Percentiles rank a stretch among this genome's conserved stretches.
phyloP scores from a whole-genome alignment of 192 early-diverging fungal species.

The Backusella mclennaniae region DNA sequence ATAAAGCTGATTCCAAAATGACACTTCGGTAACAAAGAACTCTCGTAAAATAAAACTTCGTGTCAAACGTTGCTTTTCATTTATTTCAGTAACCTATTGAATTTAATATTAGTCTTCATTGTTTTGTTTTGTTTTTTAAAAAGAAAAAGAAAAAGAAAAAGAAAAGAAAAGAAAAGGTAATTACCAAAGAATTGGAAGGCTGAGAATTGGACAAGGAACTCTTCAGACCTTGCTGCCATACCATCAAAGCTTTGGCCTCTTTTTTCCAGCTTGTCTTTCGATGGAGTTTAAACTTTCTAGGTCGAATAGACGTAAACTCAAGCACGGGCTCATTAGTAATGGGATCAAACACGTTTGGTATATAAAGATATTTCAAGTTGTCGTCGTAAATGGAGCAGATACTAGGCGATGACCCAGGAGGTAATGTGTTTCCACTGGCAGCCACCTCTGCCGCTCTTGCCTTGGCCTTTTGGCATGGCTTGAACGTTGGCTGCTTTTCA shows the following conservation, averaged over 20 bases:
- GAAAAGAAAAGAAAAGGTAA: no score
- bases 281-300: background rate
- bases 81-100: conserved; percentile 10
- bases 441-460: conserved; percentile 4
- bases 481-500: conserved; percentile 3
- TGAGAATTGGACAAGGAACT: background rate
- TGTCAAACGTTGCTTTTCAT: conserved; percentile 9
- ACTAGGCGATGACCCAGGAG: background rate
- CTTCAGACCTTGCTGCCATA: conserved; percentile 11
- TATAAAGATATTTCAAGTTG: conserved; percentile 2
- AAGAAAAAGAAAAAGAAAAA: no score
- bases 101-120: background rate
- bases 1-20: conserved; percentile 43
- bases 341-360: conserved; percentile 12
- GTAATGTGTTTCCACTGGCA: background rate
- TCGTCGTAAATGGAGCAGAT: background rate
- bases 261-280: conserved; percentile 3
- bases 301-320: conserved; percentile 7
- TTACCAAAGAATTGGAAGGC: background rate
- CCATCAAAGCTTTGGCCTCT: conserved; percentile 10
- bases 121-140: background rate
- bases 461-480: conserved; percentile 3
- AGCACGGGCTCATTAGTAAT: background rate
- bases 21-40: conserved; percentile 27
- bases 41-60: conserved; percentile 26